Evolutionary conservation across 1,139 yeast species (phyloP).

Genomic region (Blastobotrys elegans): DNA sequence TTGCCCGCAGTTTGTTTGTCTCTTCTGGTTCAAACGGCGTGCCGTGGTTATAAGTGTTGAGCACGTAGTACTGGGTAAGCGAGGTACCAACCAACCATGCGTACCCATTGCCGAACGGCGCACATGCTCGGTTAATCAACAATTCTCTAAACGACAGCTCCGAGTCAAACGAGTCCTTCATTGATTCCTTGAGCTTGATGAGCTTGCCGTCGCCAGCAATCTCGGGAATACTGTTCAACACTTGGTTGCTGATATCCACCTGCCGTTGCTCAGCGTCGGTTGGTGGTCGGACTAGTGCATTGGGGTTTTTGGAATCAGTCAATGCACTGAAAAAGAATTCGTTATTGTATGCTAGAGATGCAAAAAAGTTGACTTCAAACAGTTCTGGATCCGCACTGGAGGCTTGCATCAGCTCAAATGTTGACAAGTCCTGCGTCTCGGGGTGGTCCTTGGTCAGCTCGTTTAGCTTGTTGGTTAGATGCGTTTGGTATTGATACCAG

Average conservation of each 20-base stretch:
- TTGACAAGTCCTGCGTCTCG: conserved; percentile 18
- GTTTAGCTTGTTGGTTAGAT: conserved; percentile 62
- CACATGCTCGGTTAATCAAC: conserved; percentile 54
- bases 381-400: conserved; percentile 65
- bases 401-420: conserved; percentile 55
- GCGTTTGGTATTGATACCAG: conserved; percentile 79
- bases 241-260: conserved; percentile 23
- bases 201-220: conserved; percentile 8
- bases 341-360: conserved; percentile 88
- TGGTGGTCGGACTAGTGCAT: conserved; percentile 21
- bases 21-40: conserved; percentile 56
- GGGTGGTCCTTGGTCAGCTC: conserved; percentile 31
- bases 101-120: conserved; percentile 79
- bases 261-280: conserved; percentile 13
- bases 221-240: conserved; percentile 19
- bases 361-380: conserved; percentile 65
- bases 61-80: conserved; percentile 51
- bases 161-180: conserved; percentile 36
- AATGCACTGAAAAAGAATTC: conserved; percentile 82
- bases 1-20: conserved; percentile 14
- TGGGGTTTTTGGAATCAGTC: conserved; percentile 27
- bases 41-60: conserved; percentile 79
- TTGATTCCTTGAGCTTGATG: conserved; percentile 17
- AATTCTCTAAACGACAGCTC: conserved; percentile 52
- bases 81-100: conserved; percentile 60